Evolutionary conservation across 805 yeast species (phyloP), one percentile per base, ranked within the genome.

Genomic region (Lipomyces starkeyi): DNA sequence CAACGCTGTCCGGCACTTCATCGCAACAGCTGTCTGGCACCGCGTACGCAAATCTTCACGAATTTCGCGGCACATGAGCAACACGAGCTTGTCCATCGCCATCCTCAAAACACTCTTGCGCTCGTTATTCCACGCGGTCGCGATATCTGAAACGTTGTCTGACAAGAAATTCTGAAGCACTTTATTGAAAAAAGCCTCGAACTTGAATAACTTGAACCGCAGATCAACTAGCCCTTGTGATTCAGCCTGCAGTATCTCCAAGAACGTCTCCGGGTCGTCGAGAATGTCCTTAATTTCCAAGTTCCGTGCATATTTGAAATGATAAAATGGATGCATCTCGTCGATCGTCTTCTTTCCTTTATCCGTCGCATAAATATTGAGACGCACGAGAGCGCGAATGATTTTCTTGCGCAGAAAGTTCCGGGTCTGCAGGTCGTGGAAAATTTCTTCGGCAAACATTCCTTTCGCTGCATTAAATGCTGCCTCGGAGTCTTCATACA

Each of bases 231-330:
- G 85, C 40, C 97, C 96, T 71, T 86, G 83, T 5, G 87, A 78
- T 77, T 95, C 99, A 1, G 98, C 99, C 75, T 90, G 93, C 61
- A 93, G 80, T 97, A 95, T 95, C 75, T 96, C 86, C 74, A 95
- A 82, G 73, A 90, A 91, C 54, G 90, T 80, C 73, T 92, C 97
- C 1, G 99, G 98, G 65, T 86, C 83, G 52, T 82, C 82, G 6
- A 86, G 84, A 75, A 95, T 86, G 66, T 92, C 92, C n/a, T 85
- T 84, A 17, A 93, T 88, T 1, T 91, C 83, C 76, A 95, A 85
- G 78, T 92, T 91, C 65, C 87, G 84, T 27, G 97, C 96, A 79
- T 95, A 95, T 76, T 95, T 95, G 80, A 95, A 88, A 75, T 92
- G 97, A 67, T 91, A 92, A 74, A 88, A 93, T 1, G 93, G 90